Base-by-base conservation (phyloP, 2,329 filamentous ascomycete genomes). In the Raffaelea ambrosiae region DNA sequence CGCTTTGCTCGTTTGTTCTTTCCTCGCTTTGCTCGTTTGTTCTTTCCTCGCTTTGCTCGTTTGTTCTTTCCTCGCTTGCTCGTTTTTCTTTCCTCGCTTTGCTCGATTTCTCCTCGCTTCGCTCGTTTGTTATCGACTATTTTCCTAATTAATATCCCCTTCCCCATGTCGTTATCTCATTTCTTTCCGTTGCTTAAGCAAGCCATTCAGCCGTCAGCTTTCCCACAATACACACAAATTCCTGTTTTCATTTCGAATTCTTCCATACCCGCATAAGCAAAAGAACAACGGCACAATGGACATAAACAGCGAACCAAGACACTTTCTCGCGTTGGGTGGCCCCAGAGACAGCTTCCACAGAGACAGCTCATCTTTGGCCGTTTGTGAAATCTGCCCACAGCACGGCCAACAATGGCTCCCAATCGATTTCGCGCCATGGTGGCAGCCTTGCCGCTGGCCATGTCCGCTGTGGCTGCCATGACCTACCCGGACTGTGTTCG, bases 191-290 rank as follows among this genome's bases (percentile, higher is more conserved):
- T 0, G 67, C 69, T 1, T 59, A 75, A 55, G 72, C 72, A 3
- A 70, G 51, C 7, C 69, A 76, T 55, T 67, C 73, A 9, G 70
- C 69, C 38, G 75, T 77, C 16, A 9, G 35, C 3, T 58, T 77
- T 1, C 66, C 71, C 0, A 38, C 7, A 38, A 5, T 19, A n/a
- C 35, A 8, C 14, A 8, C 7, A 9, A 19, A 5, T 38, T n/a
- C 35, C 8, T 8, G 5, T 7, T 19, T n/a, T 10, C 16, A 38
- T 38, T 29, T 29, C 26, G 26, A 13, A 29, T 29, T 29, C 26
- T 29, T 29, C 26, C 26, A 29, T 29, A 29, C 26, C 26, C 26
- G 26, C 13, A 29, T 13, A 13, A 13, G 26, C 13, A 29, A 29
- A 29, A 29, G 7, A 13, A 29, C 26, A 13, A 13, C 26, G 7